These are phyloP conservation scores for Globisporangium takayamanum DNA, from an alignment of 352 stramenopile genomes.

Conservation along the genomic window DNA sequence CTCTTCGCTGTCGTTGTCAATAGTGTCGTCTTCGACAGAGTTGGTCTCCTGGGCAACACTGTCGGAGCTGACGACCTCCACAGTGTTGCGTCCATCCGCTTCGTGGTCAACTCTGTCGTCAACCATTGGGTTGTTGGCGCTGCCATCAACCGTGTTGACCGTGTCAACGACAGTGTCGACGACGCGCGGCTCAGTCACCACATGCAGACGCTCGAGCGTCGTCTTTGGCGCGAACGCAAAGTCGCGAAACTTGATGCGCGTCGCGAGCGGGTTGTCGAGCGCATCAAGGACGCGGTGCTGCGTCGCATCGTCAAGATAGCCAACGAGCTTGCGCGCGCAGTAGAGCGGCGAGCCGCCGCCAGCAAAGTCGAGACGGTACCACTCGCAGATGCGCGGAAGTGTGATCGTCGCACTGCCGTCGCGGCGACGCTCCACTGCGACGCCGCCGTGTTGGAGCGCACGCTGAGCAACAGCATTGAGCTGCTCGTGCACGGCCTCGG, in stretches of 20 bases:
- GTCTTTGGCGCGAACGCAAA: slow-evolving; percentile 52
- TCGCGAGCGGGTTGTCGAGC: slow-evolving; percentile 31
- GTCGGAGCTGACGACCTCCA: too few relatives aligned
- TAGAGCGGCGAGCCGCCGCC: slow-evolving; percentile 32
- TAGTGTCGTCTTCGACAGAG: background rate
- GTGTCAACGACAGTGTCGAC: background rate
- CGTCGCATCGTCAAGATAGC: slow-evolving; percentile 42
- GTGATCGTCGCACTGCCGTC: slow-evolving; percentile 17
- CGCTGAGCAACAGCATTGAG: slow-evolving; percentile 47
- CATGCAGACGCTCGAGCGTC: slow-evolving; percentile 14
- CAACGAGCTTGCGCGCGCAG: slow-evolving; percentile 69
- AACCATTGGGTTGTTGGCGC: too few relatives aligned
- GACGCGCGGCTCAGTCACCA: background rate
- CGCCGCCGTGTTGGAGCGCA: slow-evolving; percentile 17
- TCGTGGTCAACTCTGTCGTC: background rate
- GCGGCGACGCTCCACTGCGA: slow-evolving; percentile 19
- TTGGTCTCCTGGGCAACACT: too few relatives aligned
- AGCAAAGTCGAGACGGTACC: slow-evolving; percentile 67
- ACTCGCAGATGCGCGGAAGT: slow-evolving; percentile 68
- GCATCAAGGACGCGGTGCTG: slow-evolving; percentile 43
- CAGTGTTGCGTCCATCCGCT: too few relatives aligned
- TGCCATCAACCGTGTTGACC: too few relatives aligned
- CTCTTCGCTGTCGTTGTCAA: too few relatives aligned
- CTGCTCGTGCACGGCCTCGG: slow-evolving; percentile 54
- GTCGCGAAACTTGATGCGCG: slow-evolving; percentile 46